These are phyloP conservation scores for Aphanomyces cochlioides DNA, from an alignment of 352 stramenopile genomes.

Conservation along the genomic window DNA sequence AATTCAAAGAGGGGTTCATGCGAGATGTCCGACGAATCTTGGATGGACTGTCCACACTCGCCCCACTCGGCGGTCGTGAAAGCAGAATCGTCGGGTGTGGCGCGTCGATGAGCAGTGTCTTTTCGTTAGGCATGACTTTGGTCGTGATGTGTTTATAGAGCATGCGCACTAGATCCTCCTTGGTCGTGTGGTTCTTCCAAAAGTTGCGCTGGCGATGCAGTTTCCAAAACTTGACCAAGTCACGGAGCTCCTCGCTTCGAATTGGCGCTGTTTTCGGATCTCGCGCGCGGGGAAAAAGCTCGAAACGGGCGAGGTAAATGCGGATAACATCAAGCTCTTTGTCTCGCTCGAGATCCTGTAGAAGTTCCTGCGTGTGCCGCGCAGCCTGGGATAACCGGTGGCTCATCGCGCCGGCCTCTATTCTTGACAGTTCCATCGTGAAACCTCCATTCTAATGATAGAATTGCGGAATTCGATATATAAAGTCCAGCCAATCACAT, in stretches of 20 bases:
- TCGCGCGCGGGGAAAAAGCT: constrained; percentile 76
- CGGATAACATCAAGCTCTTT: constrained; percentile 80
- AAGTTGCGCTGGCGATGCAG: constrained; percentile 85
- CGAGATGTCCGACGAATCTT: neutral
- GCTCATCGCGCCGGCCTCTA: constrained; percentile 46
- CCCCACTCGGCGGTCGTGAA: constrained; percentile 6
- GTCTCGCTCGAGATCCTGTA: constrained; percentile 66
- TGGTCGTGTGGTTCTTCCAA: constrained; percentile 85
- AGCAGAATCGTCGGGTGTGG: constrained; percentile 42
- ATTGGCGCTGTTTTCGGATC: constrained; percentile 83
- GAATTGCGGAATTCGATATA: neutral
- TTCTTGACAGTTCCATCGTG: neutral
- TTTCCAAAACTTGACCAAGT: constrained; percentile 89
- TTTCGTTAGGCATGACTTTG: constrained; percentile 63
- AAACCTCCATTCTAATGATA: neutral
- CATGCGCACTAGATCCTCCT: constrained; percentile 84
- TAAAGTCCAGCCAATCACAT: neutral
- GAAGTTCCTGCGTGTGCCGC: constrained; percentile 80
- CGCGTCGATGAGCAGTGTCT: constrained; percentile 65
- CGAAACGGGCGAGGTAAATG: constrained; percentile 83
- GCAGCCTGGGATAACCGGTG: constrained; percentile 81
- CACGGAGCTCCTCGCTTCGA: constrained; percentile 86
- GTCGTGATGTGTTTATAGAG: constrained; percentile 81
- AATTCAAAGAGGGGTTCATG: constrained; percentile 39
- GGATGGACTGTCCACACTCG: neutral